Evolutionary conservation across 2,329 filamentous ascomycete species (phyloP).

Genomic region (Aspergillus clavatus): DNA sequence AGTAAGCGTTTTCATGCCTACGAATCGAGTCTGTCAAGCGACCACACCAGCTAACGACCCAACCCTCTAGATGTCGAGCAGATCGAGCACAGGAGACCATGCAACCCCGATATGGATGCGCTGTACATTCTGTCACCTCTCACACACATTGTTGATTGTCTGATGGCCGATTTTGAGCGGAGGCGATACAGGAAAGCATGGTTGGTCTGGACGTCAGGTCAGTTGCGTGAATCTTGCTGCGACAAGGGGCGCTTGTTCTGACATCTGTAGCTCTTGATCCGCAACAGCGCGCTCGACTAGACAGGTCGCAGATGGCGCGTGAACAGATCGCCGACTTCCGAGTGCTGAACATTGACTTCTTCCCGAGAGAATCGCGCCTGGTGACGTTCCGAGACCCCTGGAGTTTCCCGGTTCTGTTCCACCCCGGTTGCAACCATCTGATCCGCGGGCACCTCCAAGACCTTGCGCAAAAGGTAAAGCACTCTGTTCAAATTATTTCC

Average conservation of each 20-base stretch:
- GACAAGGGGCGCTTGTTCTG: slow-evolving; percentile 15
- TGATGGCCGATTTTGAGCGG: slow-evolving; percentile 86
- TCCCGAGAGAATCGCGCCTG: slow-evolving; percentile 83
- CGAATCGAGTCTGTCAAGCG: not conserved
- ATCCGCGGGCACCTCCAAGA: slow-evolving; percentile 78
- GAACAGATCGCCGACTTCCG: slow-evolving; percentile 75
- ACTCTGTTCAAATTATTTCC: slow-evolving; percentile 12
- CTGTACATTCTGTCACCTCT: slow-evolving; percentile 86
- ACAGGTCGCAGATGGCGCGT: slow-evolving; percentile 63
- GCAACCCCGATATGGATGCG: slow-evolving; percentile 87
- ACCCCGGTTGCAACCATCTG: slow-evolving; percentile 80
- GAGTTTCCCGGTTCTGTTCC: slow-evolving; percentile 90
- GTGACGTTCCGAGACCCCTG: slow-evolving; percentile 90
- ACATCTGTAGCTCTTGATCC: slow-evolving; percentile 59
- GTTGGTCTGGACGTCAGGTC: slow-evolving; percentile 76
- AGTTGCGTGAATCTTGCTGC: slow-evolving; percentile 24
- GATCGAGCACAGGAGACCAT: slow-evolving; percentile 79
- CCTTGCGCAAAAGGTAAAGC: slow-evolving; percentile 75
- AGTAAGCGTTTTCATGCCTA: slow-evolving; percentile 59
- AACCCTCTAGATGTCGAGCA: slow-evolving; percentile 72
- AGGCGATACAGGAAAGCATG: slow-evolving; percentile 73
- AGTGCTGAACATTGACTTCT: slow-evolving; percentile 82
- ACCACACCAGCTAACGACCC: slow-evolving; percentile 12
- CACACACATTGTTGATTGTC: slow-evolving; percentile 83
- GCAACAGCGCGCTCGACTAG: slow-evolving; percentile 66